These are phyloP conservation scores for Stephania japonica DNA, from an alignment of 164 flowering plant genomes.

Conservation along the genomic window DNA sequence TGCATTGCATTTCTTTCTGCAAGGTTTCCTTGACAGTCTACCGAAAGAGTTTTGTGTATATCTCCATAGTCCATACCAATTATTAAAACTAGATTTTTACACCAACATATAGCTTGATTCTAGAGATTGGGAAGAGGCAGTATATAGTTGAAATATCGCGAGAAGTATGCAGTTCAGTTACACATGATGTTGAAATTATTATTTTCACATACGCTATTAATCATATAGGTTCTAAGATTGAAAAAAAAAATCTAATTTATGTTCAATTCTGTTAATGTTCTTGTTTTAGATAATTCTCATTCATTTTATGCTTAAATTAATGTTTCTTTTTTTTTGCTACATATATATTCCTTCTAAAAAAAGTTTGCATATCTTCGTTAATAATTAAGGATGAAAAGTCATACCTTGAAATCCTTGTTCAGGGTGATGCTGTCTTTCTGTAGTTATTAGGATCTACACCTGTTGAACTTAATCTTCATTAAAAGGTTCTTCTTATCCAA, in stretches of 20 bases:
- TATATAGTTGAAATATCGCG: no score
- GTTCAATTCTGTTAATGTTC: background rate
- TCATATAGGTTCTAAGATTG: no score
- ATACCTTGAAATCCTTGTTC: conserved; percentile 13
- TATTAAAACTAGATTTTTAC: no score
- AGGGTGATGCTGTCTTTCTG: background rate
- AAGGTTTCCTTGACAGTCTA: no score
- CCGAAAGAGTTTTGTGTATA: no score
- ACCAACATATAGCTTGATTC: no score
- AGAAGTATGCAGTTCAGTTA: no score
- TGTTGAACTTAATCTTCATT: conserved; percentile 9
- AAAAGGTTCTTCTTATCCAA: background rate
- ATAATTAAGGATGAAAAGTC: background rate
- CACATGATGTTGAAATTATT: no score
- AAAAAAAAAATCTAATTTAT: background rate
- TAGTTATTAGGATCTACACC: conserved; percentile 2
- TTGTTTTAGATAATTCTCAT: background rate
- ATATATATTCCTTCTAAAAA: background rate
- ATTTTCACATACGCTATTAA: no score
- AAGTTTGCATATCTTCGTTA: background rate
- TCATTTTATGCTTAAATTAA: background rate
- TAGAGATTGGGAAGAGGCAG: no score
- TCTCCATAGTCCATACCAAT: no score
- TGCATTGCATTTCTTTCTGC: no score
- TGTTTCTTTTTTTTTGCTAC: background rate